Evolutionary conservation across 2,329 filamentous ascomycete genomes (phyloP), one percentile per base, ranked within the genome.

Genomic region (Fusarium sp.): DNA sequence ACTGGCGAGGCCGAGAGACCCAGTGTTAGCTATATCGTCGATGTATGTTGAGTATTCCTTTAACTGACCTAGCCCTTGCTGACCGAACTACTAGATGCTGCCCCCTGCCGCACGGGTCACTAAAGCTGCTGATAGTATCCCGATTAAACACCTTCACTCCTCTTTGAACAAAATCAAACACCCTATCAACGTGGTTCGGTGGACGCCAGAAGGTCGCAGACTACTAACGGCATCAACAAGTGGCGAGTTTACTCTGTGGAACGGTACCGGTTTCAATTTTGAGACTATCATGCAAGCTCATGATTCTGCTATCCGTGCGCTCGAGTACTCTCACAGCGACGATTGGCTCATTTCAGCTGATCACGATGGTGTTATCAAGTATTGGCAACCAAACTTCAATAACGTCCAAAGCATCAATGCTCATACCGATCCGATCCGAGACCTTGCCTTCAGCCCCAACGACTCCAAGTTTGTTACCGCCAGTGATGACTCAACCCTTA

Each of bases 211-310:
- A 81, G 96, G 96, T 30, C 91, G 96, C 66, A 88, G 96, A 72
- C 84, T 99, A 60, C 87, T 99, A 78, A 98, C 96, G 0, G 96
- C 94, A 23, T 97, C 95, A 0, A 97, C 94, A 72, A 98, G 95
- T 79, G 96, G 96, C 77, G 96, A 99, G 79, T 99, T 99, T 76
- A 99, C 97, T 40, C 83, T 99, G 4, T 99, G 96, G 96, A 99
- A 99, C 79, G 96, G 96, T 68, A 98, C 95, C 44, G 95, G 94
- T 27, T 99, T 99, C 88, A 98, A 99, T 81, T 99, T 99, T 75
- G 96, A 99, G 83, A 98, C 96, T 4, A 98, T 99, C 30, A 98
- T 98, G 93, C 95, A 97, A 84, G 95, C 95, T 40, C 95, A 98
- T 80, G 95, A 98, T 81, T 90, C 91, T 59, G 93, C 94, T 39